Conservation (phyloP, 2,329 filamentous ascomycete genomes). For the Fusarium praegraminearum region DNA sequence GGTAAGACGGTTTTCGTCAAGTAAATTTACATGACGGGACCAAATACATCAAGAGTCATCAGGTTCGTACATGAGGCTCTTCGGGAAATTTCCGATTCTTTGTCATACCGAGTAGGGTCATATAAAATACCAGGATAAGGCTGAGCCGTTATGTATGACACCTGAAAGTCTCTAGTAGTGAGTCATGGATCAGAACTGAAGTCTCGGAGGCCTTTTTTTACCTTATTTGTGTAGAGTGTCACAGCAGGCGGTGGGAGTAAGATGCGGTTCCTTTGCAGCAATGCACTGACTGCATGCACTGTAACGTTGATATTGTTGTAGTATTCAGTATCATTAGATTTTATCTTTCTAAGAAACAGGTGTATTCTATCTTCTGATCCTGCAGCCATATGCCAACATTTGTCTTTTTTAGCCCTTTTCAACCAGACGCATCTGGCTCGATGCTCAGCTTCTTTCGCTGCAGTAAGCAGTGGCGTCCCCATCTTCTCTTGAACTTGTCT, state of each 20-base stretch:
- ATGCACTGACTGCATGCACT: slow-evolving; percentile 2
- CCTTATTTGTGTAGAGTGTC: not conserved
- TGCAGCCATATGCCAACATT: slow-evolving; percentile 1
- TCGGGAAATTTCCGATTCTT: not conserved
- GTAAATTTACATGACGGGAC: not conserved
- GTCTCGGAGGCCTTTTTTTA: not conserved
- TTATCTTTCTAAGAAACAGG: slow-evolving; percentile 3
- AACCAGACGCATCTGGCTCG: not conserved
- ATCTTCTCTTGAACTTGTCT: slow-evolving; percentile 76
- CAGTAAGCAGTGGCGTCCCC: slow-evolving; percentile 90
- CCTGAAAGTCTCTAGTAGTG: not conserved
- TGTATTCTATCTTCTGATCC: slow-evolving; percentile 14
- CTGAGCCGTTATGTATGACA: slow-evolving; percentile 1
- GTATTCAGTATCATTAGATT: slow-evolving; percentile 9
- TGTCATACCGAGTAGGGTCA: not conserved
- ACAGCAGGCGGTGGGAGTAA: slow-evolving; percentile 18
- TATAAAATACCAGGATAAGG: not conserved
- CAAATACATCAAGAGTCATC: not conserved
- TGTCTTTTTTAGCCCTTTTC: not conserved
- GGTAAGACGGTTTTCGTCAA: not conserved
- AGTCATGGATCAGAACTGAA: not conserved
- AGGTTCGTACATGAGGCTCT: not conserved
- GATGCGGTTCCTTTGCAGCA: not conserved
- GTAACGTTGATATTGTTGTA: not conserved
- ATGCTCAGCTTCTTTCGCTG: slow-evolving; percentile 60